These are phyloP conservation scores for Coccomyxa sp. DNA, from an alignment of 139 green algal species.

Conservation along the genomic window DNA sequence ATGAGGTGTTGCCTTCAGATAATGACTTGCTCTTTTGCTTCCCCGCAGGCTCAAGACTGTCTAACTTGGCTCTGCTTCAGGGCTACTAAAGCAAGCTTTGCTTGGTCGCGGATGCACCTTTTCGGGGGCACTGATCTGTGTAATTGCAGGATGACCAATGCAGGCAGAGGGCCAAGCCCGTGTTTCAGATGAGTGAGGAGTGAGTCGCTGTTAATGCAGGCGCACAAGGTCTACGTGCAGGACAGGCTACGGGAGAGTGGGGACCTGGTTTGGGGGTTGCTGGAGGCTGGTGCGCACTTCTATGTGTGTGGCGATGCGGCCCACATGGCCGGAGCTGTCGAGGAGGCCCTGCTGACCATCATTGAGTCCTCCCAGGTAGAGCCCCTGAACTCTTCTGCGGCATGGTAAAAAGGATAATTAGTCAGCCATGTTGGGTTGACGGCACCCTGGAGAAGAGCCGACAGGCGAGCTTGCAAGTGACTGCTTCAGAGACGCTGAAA, in stretches of 20 bases:
- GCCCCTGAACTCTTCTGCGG: background rate
- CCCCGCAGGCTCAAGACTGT: too few species aligned
- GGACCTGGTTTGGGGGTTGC: slow-evolving; percentile 64
- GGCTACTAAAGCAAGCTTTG: background rate
- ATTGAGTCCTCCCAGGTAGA: slow-evolving; percentile 21
- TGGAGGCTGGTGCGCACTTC: slow-evolving; percentile 70
- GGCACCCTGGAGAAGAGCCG: too few species aligned
- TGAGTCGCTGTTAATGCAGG: slow-evolving; percentile 17
- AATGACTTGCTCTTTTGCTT: background rate
- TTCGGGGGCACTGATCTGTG: too few species aligned
- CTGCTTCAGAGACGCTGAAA: background rate
- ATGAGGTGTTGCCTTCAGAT: background rate
- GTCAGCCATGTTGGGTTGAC: too few species aligned
- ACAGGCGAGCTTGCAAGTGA: background rate
- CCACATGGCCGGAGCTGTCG: slow-evolving; percentile 69
- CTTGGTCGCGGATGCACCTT: background rate
- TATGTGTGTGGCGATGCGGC: slow-evolving; percentile 88
- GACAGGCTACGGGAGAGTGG: slow-evolving; percentile 65
- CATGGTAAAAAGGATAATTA: background rate
- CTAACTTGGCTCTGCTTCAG: too few species aligned
- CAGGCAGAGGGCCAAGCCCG: too few species aligned
- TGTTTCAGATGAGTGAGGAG: too few species aligned
- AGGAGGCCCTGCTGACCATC: slow-evolving; percentile 47
- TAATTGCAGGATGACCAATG: too few species aligned
- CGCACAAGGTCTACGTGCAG: slow-evolving; percentile 92